Evolutionary conservation across 2,329 filamentous ascomycete species (phyloP).

Genomic region (Pestalotiopsis sp.): DNA sequence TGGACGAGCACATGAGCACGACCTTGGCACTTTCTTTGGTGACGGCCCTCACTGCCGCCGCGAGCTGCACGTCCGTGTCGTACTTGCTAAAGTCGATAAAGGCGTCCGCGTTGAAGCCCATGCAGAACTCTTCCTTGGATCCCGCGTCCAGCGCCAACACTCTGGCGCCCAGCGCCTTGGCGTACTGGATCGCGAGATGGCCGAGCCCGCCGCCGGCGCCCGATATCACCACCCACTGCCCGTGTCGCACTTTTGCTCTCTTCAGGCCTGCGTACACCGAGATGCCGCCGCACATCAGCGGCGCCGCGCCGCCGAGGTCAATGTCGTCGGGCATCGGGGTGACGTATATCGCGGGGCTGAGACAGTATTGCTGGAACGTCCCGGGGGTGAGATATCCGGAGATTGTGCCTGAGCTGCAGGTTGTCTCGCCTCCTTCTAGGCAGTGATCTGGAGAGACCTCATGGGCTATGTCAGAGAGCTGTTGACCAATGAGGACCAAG

Average conservation of each 20-base stretch:
- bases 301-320: conserved; percentile 62
- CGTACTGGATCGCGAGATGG: conserved; percentile 43
- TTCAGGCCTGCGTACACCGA: conserved; percentile 69
- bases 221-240: conserved; percentile 62
- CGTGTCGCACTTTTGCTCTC: conserved; percentile 59
- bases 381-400: conserved; percentile 71
- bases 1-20: conserved; percentile 58
- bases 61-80: conserved; percentile 48
- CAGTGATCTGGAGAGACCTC: conserved; percentile 43
- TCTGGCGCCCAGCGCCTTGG: conserved; percentile 58
- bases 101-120: conserved; percentile 64
- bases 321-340: conserved; percentile 69
- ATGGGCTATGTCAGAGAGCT: background rate
- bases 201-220: conserved; percentile 67
- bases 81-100: conserved; percentile 63
- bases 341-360: conserved; percentile 68
- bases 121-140: conserved; percentile 60
- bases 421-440: conserved; percentile 62
- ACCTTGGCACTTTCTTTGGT: conserved; percentile 63
- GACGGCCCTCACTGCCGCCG: conserved; percentile 56
- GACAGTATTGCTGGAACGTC: conserved; percentile 73
- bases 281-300: conserved; percentile 69
- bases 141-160: conserved; percentile 69
- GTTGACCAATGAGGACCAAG: too few species aligned
- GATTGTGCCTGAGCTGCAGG: conserved; percentile 64